These are phyloP conservation scores for Aspergillus piperis DNA, from an alignment of 2,329 filamentous ascomycete species.

Conservation along the genomic window DNA sequence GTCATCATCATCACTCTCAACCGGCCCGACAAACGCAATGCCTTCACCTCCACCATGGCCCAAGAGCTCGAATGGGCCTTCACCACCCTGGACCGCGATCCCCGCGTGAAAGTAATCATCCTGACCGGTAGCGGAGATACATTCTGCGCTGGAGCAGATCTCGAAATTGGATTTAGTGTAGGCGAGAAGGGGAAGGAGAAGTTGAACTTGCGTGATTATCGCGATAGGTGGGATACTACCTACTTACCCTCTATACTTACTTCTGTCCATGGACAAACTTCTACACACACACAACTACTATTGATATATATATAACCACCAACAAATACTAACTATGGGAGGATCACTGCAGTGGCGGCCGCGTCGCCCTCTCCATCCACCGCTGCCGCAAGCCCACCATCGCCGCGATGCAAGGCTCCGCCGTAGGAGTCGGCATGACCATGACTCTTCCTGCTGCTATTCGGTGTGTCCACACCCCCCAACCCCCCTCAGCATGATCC, in stretches of 20 bases:
- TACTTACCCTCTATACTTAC: no score
- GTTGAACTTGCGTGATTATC: no score
- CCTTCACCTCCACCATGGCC: conserved; percentile 49
- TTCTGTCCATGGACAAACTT: no score
- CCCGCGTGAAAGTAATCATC: conserved; percentile 30
- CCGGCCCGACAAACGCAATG: conserved; percentile 60
- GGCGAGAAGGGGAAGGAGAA: conserved; percentile 39
- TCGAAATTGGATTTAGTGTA: conserved; percentile 54
- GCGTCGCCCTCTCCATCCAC: conserved; percentile 54
- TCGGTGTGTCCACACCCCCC: conserved; percentile 24
- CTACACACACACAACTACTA: no score
- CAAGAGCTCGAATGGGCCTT: no score
- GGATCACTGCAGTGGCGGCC: no score
- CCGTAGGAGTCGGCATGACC: conserved; percentile 61
- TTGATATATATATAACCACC: no score
- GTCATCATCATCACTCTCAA: conserved; percentile 56
- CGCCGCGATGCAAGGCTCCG: conserved; percentile 57
- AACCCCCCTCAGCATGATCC: no score
- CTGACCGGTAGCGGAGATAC: conserved; percentile 53
- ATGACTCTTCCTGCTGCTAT: conserved; percentile 61
- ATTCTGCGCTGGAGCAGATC: conserved; percentile 58
- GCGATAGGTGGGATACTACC: no score
- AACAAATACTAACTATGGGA: no score
- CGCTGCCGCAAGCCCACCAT: conserved; percentile 60
- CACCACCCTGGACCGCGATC: no score